Evolutionary conservation across 1,284 basidiomycete species (phyloP).

Genomic region (Ustilago lituana): DNA sequence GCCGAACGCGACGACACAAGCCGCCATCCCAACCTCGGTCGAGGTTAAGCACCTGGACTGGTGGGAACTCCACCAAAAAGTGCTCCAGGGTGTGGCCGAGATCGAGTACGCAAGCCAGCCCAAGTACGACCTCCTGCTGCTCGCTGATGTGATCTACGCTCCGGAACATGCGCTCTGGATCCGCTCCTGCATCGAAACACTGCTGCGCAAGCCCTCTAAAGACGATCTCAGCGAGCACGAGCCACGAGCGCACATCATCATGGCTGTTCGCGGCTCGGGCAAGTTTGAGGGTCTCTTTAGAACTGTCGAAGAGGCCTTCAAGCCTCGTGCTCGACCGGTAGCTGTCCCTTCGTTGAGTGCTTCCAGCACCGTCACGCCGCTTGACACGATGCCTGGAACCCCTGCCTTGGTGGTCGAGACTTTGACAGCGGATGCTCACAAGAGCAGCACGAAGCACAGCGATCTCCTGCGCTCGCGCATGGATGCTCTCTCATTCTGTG

Average conservation of each 20-base stretch:
- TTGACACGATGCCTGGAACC: constrained; percentile 37
- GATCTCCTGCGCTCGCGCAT: constrained; percentile 32
- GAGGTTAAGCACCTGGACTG: constrained; percentile 40
- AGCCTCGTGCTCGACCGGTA: background rate
- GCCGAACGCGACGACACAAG: background rate
- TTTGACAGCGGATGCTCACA: background rate
- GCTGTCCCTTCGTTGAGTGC: constrained; percentile 23
- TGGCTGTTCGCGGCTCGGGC: constrained; percentile 39
- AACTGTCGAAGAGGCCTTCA: constrained; percentile 43
- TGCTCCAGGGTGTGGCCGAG: background rate
- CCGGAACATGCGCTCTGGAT: constrained; percentile 45
- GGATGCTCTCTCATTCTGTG: constrained; percentile 6
- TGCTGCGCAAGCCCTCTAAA: constrained; percentile 21
- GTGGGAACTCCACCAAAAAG: constrained; percentile 25
- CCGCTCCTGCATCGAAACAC: constrained; percentile 34
- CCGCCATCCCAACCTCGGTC: constrained; percentile 14
- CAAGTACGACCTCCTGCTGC: constrained; percentile 34
- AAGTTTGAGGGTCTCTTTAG: constrained; percentile 39
- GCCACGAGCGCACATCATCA: constrained; percentile 42
- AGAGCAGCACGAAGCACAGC: constrained; percentile 16
- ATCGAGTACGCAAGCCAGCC: background rate
- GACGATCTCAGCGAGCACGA: background rate
- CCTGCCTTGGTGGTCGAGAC: constrained; percentile 12
- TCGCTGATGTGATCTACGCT: constrained; percentile 47
- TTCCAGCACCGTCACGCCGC: constrained; percentile 21